Evolutionary conservation across 768 basidiomycete genomes (phyloP).

Genomic region (Russula vinacea): DNA sequence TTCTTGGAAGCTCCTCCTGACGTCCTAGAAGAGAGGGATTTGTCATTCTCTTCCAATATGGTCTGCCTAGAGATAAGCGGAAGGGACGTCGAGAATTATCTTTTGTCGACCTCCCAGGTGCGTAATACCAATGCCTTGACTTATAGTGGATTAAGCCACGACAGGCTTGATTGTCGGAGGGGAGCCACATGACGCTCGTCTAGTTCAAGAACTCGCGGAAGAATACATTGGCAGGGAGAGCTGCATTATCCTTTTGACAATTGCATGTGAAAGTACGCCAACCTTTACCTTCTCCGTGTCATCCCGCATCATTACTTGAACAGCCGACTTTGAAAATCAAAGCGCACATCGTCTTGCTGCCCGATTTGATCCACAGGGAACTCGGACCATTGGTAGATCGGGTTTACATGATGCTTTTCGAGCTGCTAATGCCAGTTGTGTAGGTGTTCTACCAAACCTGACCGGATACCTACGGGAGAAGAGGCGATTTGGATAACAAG

Average conservation of each 20-base stretch:
- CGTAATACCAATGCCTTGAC: neutral
- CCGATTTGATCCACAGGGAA: conserved; percentile 55
- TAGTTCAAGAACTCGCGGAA: conserved; percentile 56
- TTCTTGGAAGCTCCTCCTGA: conserved; percentile 44
- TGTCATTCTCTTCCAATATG: conserved; percentile 40
- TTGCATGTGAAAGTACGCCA: conserved; percentile 61
- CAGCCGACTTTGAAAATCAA: conserved; percentile 81
- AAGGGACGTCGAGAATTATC: conserved; percentile 41
- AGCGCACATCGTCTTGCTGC: conserved; percentile 67
- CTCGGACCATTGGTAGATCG: conserved; percentile 62
- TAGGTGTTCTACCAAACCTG: conserved; percentile 24
- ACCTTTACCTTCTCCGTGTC: neutral
- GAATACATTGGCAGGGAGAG: conserved; percentile 60
- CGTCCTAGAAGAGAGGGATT: conserved; percentile 10
- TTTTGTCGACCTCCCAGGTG: conserved; percentile 44
- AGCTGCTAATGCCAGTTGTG: neutral
- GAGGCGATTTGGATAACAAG: conserved; percentile 20
- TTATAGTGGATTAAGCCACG: neutral
- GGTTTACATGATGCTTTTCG: neutral
- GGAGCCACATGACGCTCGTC: conserved; percentile 53
- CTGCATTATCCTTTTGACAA: conserved; percentile 58
- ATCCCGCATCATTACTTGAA: neutral
- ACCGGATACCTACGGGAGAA: conserved; percentile 23
- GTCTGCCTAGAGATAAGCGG: conserved; percentile 42
- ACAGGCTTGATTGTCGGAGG: conserved; percentile 58